Evolutionary conservation across 371 early-diverging fungal genomes (phyloP), one percentile per base, ranked within the genome.

Genomic region (Sporodiniella umbellata): DNA sequence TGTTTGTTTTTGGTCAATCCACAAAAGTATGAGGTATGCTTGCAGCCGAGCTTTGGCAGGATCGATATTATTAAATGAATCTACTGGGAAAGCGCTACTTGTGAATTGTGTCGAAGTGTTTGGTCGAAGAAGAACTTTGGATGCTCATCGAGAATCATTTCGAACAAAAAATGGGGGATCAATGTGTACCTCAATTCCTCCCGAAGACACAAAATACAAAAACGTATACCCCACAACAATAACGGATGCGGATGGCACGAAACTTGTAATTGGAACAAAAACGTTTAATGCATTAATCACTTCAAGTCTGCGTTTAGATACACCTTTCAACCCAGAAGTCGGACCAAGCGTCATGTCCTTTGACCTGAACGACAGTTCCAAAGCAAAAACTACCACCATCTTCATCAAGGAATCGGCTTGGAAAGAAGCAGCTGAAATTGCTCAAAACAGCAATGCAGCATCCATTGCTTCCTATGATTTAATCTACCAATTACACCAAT

Each of bases 31-130:
- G 28, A 44, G 35, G 21, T 8, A 38, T 10, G 21, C 14, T 33
- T 25, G 25, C 18, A 25, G 22, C 15, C 33, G 45, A 38, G 45
- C 45, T 35, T 44, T 52, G 44, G 45, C 26, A 40, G 49, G 28
- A 50, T 31, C 8, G 15, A 30, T 40, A 0, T 24, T 37, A 45
- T 44, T 33, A 35, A 19, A 22, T n/a, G 45, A 19, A 35, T 33
- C 26, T 26, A 47, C 12, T 11, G 48, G 54, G 10, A 45, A 57
- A 28, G 45, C 51, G 10, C 38, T 51, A n/a, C 40, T 62, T 42
- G 52, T 50, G 24, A 66, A 66, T 28, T 59, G 60, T 19, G 45
- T 66, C 14, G 66, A 66, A 43, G 53, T 51, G 35, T 64, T 60
- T 55, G 61, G 62, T 12, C 44, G 57, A 11, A 51, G 33, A 23